Evolutionary conservation across 1,139 yeast species (phyloP), one percentile per base, ranked within the genome.

Genomic region (Pichia sp.): DNA sequence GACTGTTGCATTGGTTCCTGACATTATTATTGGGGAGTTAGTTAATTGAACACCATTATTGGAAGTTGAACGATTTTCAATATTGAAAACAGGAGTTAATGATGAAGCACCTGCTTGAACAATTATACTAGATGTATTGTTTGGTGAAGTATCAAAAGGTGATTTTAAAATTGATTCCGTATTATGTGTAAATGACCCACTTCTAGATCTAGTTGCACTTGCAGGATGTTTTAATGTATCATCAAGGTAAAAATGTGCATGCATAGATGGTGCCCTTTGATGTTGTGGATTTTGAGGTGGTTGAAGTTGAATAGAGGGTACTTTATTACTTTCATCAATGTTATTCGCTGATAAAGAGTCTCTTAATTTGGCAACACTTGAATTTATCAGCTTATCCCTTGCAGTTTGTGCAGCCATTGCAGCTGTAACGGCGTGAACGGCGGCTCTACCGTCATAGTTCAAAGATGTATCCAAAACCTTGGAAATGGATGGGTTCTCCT

Each of bases 211-310:
- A 4, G 66, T 55, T 26, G 68, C 49, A 33, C 41, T 69, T 7
- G 54, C 50, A 5, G 55, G 51, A 56, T 76, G 80, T 54, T 78
- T 80, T 20, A 79, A 60, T 2, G 83, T 71, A 47, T 85, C 94
- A 50, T 81, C 86, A 9, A 80, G 80, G 50, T 72, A 74, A 57
- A 86, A 85, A 62, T 85, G 95, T 1, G 94, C 91, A 61, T 85
- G 95, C 43, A 80, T 84, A 33, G 77, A 76, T 19, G 77, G 76
- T 18, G 72, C 65, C 56, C 74, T 76, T 50, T 70, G 79, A 54
- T 75, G 84, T 14, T 19, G 20, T 5, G 23, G 28, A 13, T 9
- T 4, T 3, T 35, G 41, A 20, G 45, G 19, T 8, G 37, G 16
- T 29, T 43, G 40, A 14, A 16, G 15, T 6, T 31, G 19, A n/a